A percentile compares a stretch with the other conserved stretches of the same genome.
Evolutionary conservation across 1,284 basidiomycete genomes (phyloP).

Genomic region (Ustilago trichophora): DNA sequence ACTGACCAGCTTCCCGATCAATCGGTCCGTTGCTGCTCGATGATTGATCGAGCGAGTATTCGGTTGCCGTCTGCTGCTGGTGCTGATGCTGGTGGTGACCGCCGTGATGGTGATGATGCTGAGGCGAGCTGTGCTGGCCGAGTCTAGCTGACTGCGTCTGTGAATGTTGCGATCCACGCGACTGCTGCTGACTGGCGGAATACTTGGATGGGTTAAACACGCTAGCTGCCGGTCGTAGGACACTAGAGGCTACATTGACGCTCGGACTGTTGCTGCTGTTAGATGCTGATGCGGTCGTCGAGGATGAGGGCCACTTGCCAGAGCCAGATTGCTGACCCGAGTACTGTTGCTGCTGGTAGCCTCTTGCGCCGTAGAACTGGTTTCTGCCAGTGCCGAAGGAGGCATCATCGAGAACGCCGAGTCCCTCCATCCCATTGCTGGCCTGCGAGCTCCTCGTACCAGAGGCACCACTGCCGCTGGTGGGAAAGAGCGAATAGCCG

Average conservation of each 20-base stretch:
- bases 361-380: conserved; percentile 37
- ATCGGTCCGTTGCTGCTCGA: conserved; percentile 29
- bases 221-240: conserved; percentile 28
- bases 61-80: conserved; percentile 6
- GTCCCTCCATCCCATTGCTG: conserved; percentile 26
- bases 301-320: conserved; percentile 18
- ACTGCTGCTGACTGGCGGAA: conserved; percentile 16
- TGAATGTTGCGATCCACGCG: conserved; percentile 24
- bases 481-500: conserved; percentile 45
- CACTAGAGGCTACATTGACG: conserved; percentile 17
- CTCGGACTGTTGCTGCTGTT: conserved; percentile 7
- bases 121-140: no score
- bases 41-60: conserved; percentile 6
- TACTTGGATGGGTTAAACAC: conserved; percentile 39
- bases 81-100: conserved; percentile 17
- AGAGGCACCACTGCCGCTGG: conserved; percentile 11
- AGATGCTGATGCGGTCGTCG: background rate
- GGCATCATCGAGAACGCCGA: conserved; percentile 34
- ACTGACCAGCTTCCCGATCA: conserved; percentile 26
- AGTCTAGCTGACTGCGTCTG: conserved; percentile 18
- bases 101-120: conserved; percentile 8
- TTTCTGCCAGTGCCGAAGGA: conserved; percentile 16
- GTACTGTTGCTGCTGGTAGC: conserved; percentile 14
- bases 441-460: conserved; percentile 14
- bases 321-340: conserved; percentile 5